These are phyloP conservation scores for Lactarius trivialis DNA, from an alignment of 768 basidiomycete genomes.

Conservation along the genomic window DNA sequence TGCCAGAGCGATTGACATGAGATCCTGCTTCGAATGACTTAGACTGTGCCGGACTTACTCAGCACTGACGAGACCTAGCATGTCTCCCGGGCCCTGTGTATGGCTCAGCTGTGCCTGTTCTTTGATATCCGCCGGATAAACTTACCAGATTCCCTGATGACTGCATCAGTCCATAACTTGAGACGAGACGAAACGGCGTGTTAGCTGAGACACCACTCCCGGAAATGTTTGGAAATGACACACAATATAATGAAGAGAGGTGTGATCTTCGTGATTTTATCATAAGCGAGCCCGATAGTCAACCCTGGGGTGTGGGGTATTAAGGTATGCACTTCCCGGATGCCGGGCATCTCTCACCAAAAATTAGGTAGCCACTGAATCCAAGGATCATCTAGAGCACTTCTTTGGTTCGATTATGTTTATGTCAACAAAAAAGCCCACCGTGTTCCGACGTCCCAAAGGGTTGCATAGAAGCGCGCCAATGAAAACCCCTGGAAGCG, in stretches of 20 bases:
- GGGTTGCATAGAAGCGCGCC: conserved; percentile 42
- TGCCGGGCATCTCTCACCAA: conserved; percentile 35
- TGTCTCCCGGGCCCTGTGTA: conserved; percentile 60
- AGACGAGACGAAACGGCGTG: not conserved
- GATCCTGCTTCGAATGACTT: not conserved
- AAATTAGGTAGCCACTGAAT: conserved; percentile 60
- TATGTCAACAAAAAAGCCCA: conserved; percentile 27
- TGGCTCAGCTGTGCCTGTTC: not conserved
- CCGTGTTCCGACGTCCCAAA: conserved; percentile 53
- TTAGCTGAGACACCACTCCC: not conserved
- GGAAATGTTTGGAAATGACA: conserved; percentile 23
- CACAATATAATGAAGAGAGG: conserved; percentile 66
- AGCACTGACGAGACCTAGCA: conserved; percentile 58
- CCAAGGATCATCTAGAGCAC: conserved; percentile 54
- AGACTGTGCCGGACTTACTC: conserved; percentile 40
- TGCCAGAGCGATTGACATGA: not conserved
- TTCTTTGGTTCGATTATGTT: not conserved
- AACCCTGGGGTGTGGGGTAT: conserved; percentile 36
- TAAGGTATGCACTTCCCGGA: conserved; percentile 2
- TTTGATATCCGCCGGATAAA: not conserved
- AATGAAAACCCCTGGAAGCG: conserved; percentile 48
- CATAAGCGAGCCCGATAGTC: conserved; percentile 52
- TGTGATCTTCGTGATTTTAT: conserved; percentile 54
- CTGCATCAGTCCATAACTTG: conserved; percentile 66
- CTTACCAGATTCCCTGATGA: conserved; percentile 60